Percentiles rank a stretch among this genome's conserved stretches.
phyloP scores from a whole-genome alignment of 1,139 yeast species.

The Geotrichum fermentans region DNA sequence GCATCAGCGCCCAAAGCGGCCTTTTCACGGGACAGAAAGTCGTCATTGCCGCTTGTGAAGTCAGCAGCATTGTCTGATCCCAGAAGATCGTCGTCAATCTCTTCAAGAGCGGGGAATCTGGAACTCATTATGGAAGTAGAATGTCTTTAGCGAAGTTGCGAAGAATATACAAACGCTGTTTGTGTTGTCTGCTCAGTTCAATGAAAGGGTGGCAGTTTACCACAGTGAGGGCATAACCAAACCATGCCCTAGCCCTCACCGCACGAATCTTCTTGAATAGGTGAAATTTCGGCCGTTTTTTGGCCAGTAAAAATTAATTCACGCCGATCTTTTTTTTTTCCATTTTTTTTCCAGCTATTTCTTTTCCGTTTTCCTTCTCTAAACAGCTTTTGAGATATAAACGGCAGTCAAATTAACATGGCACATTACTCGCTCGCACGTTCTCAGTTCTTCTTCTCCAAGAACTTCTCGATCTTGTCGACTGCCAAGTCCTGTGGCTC shows the following conservation, averaged over 20 bases:
- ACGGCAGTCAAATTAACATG: slow-evolving; percentile 5
- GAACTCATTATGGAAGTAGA: slow-evolving; percentile 72
- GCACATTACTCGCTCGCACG: slow-evolving; percentile 29
- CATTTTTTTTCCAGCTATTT: slow-evolving; percentile 1
- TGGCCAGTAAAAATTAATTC: too few relatives aligned
- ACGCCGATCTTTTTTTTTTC: too few relatives aligned
- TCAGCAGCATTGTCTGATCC: background rate
- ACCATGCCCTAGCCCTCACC: too few relatives aligned
- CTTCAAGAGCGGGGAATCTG: slow-evolving; percentile 79
- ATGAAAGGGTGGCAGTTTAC: too few relatives aligned
- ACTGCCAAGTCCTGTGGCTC: slow-evolving; percentile 33
- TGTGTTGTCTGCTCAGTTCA: too few relatives aligned
- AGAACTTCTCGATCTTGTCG: slow-evolving; percentile 29
- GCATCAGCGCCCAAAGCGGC: slow-evolving; percentile 72
- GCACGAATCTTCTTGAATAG: too few relatives aligned
- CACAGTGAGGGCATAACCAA: too few relatives aligned
- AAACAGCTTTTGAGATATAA: background rate
- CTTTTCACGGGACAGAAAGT: slow-evolving; percentile 79
- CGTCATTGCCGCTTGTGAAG: slow-evolving; percentile 38
- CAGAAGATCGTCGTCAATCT: slow-evolving; percentile 36
- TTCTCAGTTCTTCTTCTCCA: slow-evolving; percentile 38
- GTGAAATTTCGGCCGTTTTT: too few relatives aligned
- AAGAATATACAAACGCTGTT: too few relatives aligned
- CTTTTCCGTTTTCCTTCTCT: slow-evolving; percentile 11
- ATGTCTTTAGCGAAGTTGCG: too few relatives aligned